phyloP scores from a whole-genome alignment of 495 filamentous ascomycete genomes.

The Aspergillus nanangensis region DNA sequence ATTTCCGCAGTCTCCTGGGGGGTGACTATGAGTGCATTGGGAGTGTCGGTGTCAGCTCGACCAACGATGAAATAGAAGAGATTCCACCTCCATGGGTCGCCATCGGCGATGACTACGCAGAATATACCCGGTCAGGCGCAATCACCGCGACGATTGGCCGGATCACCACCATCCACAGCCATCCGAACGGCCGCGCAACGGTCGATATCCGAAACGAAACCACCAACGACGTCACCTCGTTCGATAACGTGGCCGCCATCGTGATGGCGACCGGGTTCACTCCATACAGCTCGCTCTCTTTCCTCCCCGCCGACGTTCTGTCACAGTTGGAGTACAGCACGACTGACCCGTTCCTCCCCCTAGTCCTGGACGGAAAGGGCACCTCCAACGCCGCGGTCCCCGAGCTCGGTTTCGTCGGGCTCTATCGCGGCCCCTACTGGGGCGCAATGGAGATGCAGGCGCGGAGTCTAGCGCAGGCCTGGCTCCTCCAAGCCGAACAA shows the following conservation, averaged over 20 bases:
- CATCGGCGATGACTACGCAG: conserved; percentile 65
- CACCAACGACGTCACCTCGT: conserved; percentile 14
- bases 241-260: conserved; percentile 59
- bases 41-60: conserved; percentile 7
- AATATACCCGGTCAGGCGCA: conserved; percentile 62
- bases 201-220: conserved; percentile 27
- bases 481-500: conserved; percentile 16
- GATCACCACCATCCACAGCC: conserved; percentile 16
- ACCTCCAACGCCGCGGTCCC: conserved; percentile 57
- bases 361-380: conserved; percentile 63
- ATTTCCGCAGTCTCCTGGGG: conserved; percentile 54
- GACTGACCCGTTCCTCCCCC: conserved; percentile 54
- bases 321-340: conserved; percentile 51
- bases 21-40: conserved; percentile 49
- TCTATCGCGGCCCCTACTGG: conserved; percentile 86
- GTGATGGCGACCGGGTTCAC: conserved; percentile 77
- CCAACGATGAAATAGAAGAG: conserved; percentile 14
- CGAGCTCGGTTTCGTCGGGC: conserved; percentile 74
- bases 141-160: conserved; percentile 45
- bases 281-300: conserved; percentile 53
- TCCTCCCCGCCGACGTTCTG: conserved; percentile 53
- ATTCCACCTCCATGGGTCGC: conserved; percentile 57
- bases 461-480: conserved; percentile 50
- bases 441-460: conserved; percentile 86
- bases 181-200: conserved; percentile 21